Evolutionary conservation across 257 asterid genomes (phyloP).

Genomic region (Nicotiana benthamiana): DNA sequence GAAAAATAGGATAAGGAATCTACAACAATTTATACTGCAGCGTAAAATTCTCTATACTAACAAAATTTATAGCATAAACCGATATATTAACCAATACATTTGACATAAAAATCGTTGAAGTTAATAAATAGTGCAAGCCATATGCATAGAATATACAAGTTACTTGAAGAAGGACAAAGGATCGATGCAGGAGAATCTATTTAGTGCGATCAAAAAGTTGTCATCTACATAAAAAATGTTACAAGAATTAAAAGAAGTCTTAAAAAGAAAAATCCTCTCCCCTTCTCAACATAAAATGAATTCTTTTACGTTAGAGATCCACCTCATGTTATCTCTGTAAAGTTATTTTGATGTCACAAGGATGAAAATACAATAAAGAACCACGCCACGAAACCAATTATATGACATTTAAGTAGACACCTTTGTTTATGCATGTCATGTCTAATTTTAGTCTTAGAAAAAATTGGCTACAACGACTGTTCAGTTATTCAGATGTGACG

Average conservation of each 20-base stretch:
- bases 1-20: no score
- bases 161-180: neutral
- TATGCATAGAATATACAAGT: neutral
- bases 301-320: neutral
- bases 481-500: neutral
- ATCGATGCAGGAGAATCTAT: neutral
- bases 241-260: neutral
- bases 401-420: neutral
- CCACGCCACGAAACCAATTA: neutral
- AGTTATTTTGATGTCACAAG: neutral
- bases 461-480: neutral
- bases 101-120: neutral
- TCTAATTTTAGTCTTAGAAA: neutral
- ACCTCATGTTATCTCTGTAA: neutral
- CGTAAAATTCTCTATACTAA: no score
- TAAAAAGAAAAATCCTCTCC: no score
- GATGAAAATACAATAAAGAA: neutral
- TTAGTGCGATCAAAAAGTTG: neutral
- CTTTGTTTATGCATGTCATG: neutral
- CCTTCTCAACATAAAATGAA: neutral
- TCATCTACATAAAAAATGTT: neutral
- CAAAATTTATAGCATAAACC: no score
- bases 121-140: neutral
- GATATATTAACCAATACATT: neutral
- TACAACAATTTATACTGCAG: no score